phyloP scores from a whole-genome alignment of 2,329 filamentous ascomycete genomes.

The Fusarium sp. region DNA sequence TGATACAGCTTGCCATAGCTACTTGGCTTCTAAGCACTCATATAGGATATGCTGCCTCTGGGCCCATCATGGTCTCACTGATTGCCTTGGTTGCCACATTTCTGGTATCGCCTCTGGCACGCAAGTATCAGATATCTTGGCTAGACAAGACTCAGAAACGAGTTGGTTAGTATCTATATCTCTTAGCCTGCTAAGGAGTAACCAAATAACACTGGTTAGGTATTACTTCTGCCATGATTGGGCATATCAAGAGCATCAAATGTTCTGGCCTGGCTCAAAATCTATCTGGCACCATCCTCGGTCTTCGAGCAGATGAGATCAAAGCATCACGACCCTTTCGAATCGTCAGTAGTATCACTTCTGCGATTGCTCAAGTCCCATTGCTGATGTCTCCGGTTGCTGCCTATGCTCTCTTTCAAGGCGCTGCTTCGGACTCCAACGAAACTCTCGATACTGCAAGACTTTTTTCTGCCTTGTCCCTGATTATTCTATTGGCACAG shows the following conservation, averaged over 20 bases:
- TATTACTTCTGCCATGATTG: constrained; percentile 52
- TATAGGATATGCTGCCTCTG: constrained; percentile 52
- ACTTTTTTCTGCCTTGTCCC: constrained; percentile 58
- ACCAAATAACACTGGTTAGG: constrained; percentile 23
- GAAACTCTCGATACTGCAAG: constrained; percentile 49
- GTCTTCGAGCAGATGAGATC: constrained; percentile 53
- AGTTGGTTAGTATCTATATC: constrained; percentile 40
- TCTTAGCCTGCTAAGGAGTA: accelerated
- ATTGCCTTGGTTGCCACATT: constrained; percentile 46
- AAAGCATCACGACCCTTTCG: constrained; percentile 53
- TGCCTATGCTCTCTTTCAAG: constrained; percentile 56
- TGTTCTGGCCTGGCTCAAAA: constrained; percentile 54
- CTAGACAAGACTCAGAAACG: constrained; percentile 45
- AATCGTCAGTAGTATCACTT: constrained; percentile 51
- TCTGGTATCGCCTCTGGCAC: constrained; percentile 45
- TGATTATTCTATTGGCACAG: constrained; percentile 54
- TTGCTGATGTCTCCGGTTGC: constrained; percentile 52
- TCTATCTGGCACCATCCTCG: constrained; percentile 46
- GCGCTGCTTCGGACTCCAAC: constrained; percentile 45
- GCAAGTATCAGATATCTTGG: constrained; percentile 48
- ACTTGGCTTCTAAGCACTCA: constrained; percentile 51
- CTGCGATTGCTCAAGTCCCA: constrained; percentile 52
- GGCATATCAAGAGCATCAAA: constrained; percentile 58
- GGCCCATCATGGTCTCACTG: constrained; percentile 50
- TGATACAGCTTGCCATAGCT: constrained; percentile 51